A percentile compares a stretch with the other conserved stretches of the same genome.
phyloP scores from a whole-genome alignment of 257 asterid species.

The Fraxinus pennsylvanica region DNA sequence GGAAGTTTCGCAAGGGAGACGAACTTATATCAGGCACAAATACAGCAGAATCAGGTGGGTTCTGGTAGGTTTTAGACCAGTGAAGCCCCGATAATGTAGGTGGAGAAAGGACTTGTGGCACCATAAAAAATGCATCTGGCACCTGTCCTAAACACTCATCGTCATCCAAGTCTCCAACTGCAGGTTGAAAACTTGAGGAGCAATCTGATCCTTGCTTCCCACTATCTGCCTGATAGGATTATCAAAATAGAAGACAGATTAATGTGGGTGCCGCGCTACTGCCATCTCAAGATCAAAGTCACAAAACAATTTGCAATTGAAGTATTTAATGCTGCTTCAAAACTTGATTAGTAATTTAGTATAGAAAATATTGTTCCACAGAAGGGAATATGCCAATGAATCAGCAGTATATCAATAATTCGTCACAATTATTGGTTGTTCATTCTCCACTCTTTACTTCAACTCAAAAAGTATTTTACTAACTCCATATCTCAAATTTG shows the following conservation, averaged over 20 bases:
- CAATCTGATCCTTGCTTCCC: conserved; percentile 67
- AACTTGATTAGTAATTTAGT: conserved; percentile 1
- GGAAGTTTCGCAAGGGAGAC: conserved; percentile 32
- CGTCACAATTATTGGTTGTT: neutral
- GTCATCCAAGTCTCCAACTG: conserved; percentile 59
- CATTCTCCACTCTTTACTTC: neutral
- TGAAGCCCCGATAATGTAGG: conserved; percentile 87
- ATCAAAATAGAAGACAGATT: neutral
- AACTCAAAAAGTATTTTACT: neutral
- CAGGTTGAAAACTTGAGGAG: conserved; percentile 47
- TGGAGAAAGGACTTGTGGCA: conserved; percentile 78
- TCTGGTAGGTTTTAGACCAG: conserved; percentile 54
- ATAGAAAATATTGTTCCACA: neutral
- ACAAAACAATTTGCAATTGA: neutral
- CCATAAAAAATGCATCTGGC: conserved; percentile 68
- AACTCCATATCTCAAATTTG: neutral
- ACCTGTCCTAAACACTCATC: conserved; percentile 65
- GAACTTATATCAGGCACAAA: conserved; percentile 74
- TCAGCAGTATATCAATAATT: neutral
- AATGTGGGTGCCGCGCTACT: neutral
- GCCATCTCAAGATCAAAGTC: neutral
- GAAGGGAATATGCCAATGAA: neutral
- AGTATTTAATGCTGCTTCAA: neutral
- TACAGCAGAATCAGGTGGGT: conserved; percentile 33
- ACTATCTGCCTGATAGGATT: conserved; percentile 55